These are phyloP conservation scores for Pichia ethanolica DNA, from an alignment of 805 yeast species.

Conservation along the genomic window DNA sequence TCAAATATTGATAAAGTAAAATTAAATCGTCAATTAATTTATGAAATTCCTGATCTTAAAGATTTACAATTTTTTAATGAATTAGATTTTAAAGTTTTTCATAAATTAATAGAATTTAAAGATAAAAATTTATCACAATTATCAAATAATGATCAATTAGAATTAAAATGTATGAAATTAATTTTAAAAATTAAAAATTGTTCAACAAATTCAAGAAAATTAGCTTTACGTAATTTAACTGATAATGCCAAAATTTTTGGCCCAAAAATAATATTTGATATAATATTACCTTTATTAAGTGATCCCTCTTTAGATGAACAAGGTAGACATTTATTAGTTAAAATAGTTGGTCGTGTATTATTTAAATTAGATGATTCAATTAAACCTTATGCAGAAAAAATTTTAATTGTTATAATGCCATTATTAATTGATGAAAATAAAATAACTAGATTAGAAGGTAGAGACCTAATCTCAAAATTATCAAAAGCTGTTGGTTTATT, in stretches of 20 bases:
- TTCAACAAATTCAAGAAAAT: slow-evolving; percentile 56
- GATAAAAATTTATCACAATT: slow-evolving; percentile 26
- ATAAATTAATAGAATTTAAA: slow-evolving; percentile 38
- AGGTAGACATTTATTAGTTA: slow-evolving; percentile 77
- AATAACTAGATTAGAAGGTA: slow-evolving; percentile 67
- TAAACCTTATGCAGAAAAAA: slow-evolving; percentile 66
- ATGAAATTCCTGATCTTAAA: slow-evolving; percentile 56
- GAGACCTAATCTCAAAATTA: slow-evolving; percentile 67
- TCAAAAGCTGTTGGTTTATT: slow-evolving; percentile 79
- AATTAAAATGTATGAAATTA: slow-evolving; percentile 52
- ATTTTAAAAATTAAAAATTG: slow-evolving; percentile 76
- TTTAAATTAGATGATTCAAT: slow-evolving; percentile 57
- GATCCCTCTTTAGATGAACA: slow-evolving; percentile 70
- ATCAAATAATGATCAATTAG: slow-evolving; percentile 47
- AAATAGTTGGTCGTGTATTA: slow-evolving; percentile 62
- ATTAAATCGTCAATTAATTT: slow-evolving; percentile 32
- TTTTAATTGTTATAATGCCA: slow-evolving; percentile 71
- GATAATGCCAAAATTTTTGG: slow-evolving; percentile 62
- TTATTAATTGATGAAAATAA: slow-evolving; percentile 72
- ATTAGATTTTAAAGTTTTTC: slow-evolving; percentile 66
- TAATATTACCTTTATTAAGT: slow-evolving; percentile 66
- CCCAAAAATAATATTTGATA: slow-evolving; percentile 58
- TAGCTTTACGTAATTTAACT: slow-evolving; percentile 57
- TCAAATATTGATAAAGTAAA: slow-evolving; percentile 16
- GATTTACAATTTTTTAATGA: slow-evolving; percentile 65